Evolutionary conservation across 768 basidiomycete genomes (phyloP).

Genomic region (Amanita exitialis): DNA sequence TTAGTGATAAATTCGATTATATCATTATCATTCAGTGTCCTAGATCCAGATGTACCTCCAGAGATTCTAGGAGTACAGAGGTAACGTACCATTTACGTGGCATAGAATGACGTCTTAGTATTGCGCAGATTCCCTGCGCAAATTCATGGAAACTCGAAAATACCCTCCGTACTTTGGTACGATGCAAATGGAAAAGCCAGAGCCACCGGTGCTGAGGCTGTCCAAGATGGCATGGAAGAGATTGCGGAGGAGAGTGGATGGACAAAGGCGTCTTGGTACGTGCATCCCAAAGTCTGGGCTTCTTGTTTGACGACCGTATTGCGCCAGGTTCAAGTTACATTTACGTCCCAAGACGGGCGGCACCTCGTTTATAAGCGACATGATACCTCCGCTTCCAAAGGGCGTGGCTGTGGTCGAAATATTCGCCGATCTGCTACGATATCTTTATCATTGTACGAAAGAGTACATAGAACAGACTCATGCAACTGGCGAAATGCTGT

Average conservation of each 20-base stretch:
- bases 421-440: slow-evolving; percentile 29
- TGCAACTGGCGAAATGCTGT: slow-evolving; percentile 22
- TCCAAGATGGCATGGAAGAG: slow-evolving; percentile 22
- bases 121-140: slow-evolving; percentile 13
- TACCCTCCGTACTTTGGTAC: slow-evolving; percentile 31
- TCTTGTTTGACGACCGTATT: neutral
- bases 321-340: slow-evolving; percentile 13
- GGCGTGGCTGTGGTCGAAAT: slow-evolving; percentile 22
- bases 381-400: slow-evolving; percentile 22
- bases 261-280: slow-evolving; percentile 32
- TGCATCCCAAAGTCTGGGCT: neutral
- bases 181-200: slow-evolving; percentile 21
- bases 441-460: slow-evolving; percentile 26
- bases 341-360: slow-evolving; percentile 10
- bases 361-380: neutral
- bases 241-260: slow-evolving; percentile 29
- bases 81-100: slow-evolving; percentile 14
- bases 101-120: neutral
- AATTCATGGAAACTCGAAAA: slow-evolving; percentile 21
- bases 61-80: slow-evolving; percentile 29
- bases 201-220: slow-evolving; percentile 33
- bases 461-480: slow-evolving; percentile 30
- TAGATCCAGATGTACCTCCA: slow-evolving; percentile 22
- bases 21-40: slow-evolving; percentile 14
- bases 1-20: neutral